These are phyloP conservation scores for Bipolaris zeicola DNA, from an alignment of 2,329 filamentous ascomycete genomes.

Conservation along the genomic window DNA sequence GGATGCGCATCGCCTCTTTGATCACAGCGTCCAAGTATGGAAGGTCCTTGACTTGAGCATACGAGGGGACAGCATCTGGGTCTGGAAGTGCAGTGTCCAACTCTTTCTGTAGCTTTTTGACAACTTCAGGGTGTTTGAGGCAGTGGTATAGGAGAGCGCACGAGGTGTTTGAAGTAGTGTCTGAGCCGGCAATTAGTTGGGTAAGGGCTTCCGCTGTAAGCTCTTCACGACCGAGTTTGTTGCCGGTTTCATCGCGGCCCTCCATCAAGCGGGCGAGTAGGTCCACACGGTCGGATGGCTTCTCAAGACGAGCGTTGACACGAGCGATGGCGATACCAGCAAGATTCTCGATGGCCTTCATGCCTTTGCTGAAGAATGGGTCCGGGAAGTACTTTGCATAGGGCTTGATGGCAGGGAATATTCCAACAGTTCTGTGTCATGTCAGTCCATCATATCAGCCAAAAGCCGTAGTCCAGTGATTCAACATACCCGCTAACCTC, in stretches of 20 bases:
- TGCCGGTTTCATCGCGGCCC: constrained; percentile 78
- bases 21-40: constrained; percentile 77
- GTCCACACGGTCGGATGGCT: constrained; percentile 69
- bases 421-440: constrained; percentile 67
- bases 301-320: constrained; percentile 73
- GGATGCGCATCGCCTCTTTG: constrained; percentile 83
- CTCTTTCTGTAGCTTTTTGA: constrained; percentile 74
- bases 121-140: constrained; percentile 69
- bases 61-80: constrained; percentile 68
- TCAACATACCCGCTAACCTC: constrained; percentile 72
- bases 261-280: constrained; percentile 84
- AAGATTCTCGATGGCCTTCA: constrained; percentile 76
- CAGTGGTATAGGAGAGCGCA: constrained; percentile 84
- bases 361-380: constrained; percentile 76
- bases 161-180: constrained; percentile 79
- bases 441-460: constrained; percentile 9
- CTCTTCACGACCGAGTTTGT: constrained; percentile 76
- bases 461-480: not conserved
- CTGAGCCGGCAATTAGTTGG: constrained; percentile 80
- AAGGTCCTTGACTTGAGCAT: constrained; percentile 74
- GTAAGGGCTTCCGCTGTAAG: constrained; percentile 88
- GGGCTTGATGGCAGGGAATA: constrained; percentile 73
- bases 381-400: constrained; percentile 82
- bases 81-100: constrained; percentile 71
- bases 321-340: constrained; percentile 87